Conservation (phyloP, 2,329 filamentous ascomycete genomes). For the Botrytis squamosa region DNA sequence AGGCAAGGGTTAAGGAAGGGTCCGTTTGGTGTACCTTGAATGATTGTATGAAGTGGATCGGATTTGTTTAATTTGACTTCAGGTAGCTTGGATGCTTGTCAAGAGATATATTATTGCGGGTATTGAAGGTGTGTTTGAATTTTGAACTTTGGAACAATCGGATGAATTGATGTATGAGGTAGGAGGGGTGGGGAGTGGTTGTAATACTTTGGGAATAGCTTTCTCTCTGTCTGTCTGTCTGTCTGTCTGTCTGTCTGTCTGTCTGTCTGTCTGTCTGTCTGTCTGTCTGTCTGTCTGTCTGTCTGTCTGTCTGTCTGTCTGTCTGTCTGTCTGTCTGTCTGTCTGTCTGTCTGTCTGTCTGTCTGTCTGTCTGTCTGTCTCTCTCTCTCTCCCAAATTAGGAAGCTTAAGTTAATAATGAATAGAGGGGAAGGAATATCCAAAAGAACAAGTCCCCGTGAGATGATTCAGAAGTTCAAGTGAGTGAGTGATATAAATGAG, state of each 20-base stretch:
- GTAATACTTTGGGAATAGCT: not conserved
- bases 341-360: no score
- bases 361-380: no score
- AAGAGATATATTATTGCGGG: constrained; percentile 6
- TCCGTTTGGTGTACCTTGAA: constrained; percentile 13
- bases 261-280: no score
- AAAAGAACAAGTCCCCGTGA: not conserved
- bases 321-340: no score
- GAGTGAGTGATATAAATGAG: not conserved
- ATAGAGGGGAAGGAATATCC: not conserved
- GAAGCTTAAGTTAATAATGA: not conserved
- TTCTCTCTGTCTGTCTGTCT: no score
- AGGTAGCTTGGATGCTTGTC: constrained; percentile 10
- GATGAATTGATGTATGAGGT: constrained; percentile 3
- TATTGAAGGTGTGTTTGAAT: not conserved
- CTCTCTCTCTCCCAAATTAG: not conserved
- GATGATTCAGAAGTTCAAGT: not conserved
- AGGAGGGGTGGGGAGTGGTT: not conserved
- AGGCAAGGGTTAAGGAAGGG: constrained; percentile 9
- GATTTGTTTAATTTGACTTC: constrained; percentile 18
- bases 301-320: no score
- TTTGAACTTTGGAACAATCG: not conserved
- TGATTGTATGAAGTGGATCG: constrained; percentile 3
- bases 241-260: no score
- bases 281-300: no score